Percentiles rank a stretch among this genome's conserved stretches.
phyloP scores from a whole-genome alignment of 2,329 filamentous ascomycete genomes.

The Trichoderma sp. region DNA sequence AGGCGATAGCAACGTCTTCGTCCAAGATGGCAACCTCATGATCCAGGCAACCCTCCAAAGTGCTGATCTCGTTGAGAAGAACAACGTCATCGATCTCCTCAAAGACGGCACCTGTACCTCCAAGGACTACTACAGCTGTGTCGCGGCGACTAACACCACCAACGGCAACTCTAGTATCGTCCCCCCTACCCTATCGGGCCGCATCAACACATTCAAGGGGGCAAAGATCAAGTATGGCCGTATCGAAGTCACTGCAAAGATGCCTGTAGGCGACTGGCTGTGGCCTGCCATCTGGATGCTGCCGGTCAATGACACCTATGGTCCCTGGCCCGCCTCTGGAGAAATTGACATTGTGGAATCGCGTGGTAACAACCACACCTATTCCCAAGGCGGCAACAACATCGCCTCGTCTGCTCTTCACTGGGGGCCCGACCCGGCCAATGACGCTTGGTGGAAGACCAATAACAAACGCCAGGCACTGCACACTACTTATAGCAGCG shows the following conservation, averaged over 20 bases:
- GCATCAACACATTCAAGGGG: constrained; percentile 72
- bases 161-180: constrained; percentile 70
- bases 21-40: constrained; percentile 67
- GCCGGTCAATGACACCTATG: constrained; percentile 71
- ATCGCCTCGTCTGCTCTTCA: constrained; percentile 78
- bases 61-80: constrained; percentile 61
- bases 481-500: constrained; percentile 70
- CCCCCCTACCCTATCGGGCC: constrained; percentile 74
- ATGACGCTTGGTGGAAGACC: constrained; percentile 82
- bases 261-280: constrained; percentile 80
- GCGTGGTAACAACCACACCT: constrained; percentile 79
- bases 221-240: constrained; percentile 77
- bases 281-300: constrained; percentile 95
- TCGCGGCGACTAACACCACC: constrained; percentile 72
- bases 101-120: constrained; percentile 69
- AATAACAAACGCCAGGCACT: constrained; percentile 75
- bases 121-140: constrained; percentile 56
- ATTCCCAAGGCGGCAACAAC: constrained; percentile 76
- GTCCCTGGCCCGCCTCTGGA: constrained; percentile 74
- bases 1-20: constrained; percentile 71
- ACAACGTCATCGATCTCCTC: constrained; percentile 69
- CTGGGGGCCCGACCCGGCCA: constrained; percentile 72
- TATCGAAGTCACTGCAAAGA: constrained; percentile 75
- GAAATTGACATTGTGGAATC: constrained; percentile 84
- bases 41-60: constrained; percentile 81